Evolutionary conservation across 2,329 filamentous ascomycete species (phyloP), one percentile per base, ranked within the genome.

Genomic region (Ascochyta viciae-villosae): DNA sequence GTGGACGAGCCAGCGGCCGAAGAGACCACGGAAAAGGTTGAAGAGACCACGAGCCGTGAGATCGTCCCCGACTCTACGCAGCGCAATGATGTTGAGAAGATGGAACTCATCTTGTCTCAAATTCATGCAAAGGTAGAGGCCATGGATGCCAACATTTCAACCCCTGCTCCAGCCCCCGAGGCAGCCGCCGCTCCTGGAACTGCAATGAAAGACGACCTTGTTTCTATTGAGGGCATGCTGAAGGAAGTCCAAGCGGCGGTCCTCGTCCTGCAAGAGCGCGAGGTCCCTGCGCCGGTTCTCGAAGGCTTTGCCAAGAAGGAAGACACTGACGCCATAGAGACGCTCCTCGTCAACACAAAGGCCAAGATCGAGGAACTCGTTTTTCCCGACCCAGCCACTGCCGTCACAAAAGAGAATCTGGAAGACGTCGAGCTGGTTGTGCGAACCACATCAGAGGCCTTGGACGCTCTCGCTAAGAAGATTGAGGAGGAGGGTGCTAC

Each of bases 241-340:
- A 71, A 81, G 72, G 63, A 83, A 83, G 74, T 93, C 15, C 85
- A 89, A 57, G 82, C 82, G 10, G 81, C 83, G 8, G 80, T 90
- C 2, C 47, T 72, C 5, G 43, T 64, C 1, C 41, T 74, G 27
- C 72, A 73, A 44, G 70, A 73, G 26, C 68, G 68, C 2, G 70
- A 73, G 22, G 52, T 54, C 2, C 29, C 61, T 12, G 31, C 65
- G 6, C 60, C 66, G 8, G 51, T 51, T 1, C 45, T 77, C 13
- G 81, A 83, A 43, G 86, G 87, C 34, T 74, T 82, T 2, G 87
- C 89, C 6, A 87, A 83, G 29, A 91, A 91, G 71, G 92, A 96
- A 63, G 93, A 98, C 65, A 91, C 93, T 0, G 87, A 94, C 58
- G 92, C 92, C 10, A 93, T 98, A 55, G 94, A 97, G 75, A 96